Evolutionary conservation across 306 rosid species (phyloP).

Genomic region (Rubus idaeus): DNA sequence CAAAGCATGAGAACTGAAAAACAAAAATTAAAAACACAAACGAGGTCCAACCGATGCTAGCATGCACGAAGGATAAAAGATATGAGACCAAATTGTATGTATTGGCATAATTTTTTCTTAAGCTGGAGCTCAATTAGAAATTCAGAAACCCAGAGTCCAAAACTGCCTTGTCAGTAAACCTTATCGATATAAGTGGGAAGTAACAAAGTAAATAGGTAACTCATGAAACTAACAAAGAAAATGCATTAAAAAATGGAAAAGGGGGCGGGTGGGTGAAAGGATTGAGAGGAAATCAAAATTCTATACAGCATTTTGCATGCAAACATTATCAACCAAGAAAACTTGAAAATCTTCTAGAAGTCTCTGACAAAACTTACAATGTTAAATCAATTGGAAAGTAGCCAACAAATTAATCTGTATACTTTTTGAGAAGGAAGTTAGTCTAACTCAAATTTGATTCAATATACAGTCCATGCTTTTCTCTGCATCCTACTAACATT

Average conservation of each 20-base stretch:
- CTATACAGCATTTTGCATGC: neutral
- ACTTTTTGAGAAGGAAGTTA: neutral
- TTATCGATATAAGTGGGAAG: neutral
- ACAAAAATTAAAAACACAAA: too few species aligned
- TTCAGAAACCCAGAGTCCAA: neutral
- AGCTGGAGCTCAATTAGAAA: conserved; percentile 1
- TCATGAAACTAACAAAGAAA: neutral
- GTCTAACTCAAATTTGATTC: conserved; percentile 4
- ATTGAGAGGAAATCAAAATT: too few species aligned
- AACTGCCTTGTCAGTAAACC: neutral
- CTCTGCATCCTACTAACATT: neutral
- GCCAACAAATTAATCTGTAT: neutral
- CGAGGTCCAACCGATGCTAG: neutral
- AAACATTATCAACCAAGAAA: neutral
- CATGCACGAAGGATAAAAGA: neutral
- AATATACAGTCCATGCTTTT: neutral
- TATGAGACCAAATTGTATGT: neutral
- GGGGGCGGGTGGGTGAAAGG: too few species aligned
- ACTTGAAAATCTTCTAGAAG: too few species aligned
- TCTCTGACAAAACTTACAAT: neutral
- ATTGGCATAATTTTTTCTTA: neutral
- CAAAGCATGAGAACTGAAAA: neutral
- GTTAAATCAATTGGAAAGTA: neutral
- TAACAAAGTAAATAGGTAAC: neutral
- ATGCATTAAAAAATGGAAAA: too few species aligned